These are phyloP conservation scores for Eruca vesicaria DNA, from an alignment of 441 rosid species.

Conservation along the genomic window DNA sequence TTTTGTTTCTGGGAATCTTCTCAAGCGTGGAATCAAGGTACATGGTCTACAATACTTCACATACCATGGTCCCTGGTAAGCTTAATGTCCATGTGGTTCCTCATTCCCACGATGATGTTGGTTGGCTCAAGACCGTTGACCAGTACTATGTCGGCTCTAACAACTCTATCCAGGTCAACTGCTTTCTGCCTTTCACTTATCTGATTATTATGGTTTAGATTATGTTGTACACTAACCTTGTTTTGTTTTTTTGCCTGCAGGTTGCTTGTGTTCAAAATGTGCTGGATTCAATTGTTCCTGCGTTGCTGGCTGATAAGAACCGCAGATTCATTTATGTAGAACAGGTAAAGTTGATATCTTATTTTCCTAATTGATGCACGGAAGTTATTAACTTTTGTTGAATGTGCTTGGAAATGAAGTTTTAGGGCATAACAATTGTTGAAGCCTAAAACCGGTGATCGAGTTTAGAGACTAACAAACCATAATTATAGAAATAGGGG, in stretches of 20 bases:
- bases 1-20: slow-evolving; percentile 42
- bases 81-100: slow-evolving; percentile 96
- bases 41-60: slow-evolving; percentile 83
- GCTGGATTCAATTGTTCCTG: slow-evolving; percentile 86
- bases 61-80: slow-evolving; percentile 71
- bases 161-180: slow-evolving; percentile 89
- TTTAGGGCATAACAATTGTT: too few relatives aligned
- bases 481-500: too few relatives aligned
- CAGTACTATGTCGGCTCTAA: slow-evolving; percentile 99
- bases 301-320: slow-evolving; percentile 86
- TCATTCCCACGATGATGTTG: slow-evolving; percentile 97
- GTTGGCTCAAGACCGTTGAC: slow-evolving; percentile 97
- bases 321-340: slow-evolving; percentile 92
- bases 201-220: background rate
- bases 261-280: slow-evolving; percentile 97
- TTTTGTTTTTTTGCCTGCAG: slow-evolving; percentile 34
- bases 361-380: background rate
- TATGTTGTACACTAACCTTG: background rate
- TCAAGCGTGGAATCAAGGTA: slow-evolving; percentile 61
- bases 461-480: too few relatives aligned
- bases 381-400: background rate
- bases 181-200: background rate
- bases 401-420: too few relatives aligned
- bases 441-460: too few relatives aligned
- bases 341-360: slow-evolving; percentile 44